A percentile compares a stretch with the other conserved stretches of the same genome.
Evolutionary conservation across 2,329 filamentous ascomycete genomes (phyloP).

Genomic region (Colletotrichum sp.): DNA sequence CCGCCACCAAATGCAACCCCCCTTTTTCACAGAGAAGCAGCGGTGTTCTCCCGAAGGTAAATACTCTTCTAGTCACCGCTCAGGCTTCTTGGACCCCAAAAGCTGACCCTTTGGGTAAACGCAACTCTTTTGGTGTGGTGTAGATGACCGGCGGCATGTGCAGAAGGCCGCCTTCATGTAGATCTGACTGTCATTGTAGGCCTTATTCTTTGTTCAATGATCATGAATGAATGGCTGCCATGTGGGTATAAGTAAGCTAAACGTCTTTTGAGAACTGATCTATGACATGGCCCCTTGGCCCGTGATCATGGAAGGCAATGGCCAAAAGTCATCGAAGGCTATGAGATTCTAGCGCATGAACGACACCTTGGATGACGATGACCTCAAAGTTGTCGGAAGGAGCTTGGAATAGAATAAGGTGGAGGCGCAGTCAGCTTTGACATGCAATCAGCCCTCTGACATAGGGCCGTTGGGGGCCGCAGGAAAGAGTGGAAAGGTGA

Average conservation of each 20-base stretch:
- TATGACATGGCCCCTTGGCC: background rate
- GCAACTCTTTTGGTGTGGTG: background rate
- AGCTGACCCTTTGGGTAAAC: background rate
- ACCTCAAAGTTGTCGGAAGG: background rate
- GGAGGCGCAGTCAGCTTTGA: background rate
- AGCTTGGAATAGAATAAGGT: constrained; percentile 8
- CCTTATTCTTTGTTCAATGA: background rate
- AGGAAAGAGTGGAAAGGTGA: background rate
- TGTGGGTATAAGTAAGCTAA: background rate
- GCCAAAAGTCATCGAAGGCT: background rate
- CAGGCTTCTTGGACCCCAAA: background rate
- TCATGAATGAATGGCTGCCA: background rate
- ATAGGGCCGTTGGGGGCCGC: background rate
- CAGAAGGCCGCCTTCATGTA: background rate
- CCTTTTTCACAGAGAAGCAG: background rate
- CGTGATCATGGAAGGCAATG: background rate
- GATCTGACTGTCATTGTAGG: background rate
- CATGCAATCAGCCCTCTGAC: constrained; percentile 2
- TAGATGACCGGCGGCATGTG: background rate
- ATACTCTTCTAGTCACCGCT: background rate
- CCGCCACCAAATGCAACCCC: background rate
- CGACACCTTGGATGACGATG: background rate
- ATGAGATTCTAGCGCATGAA: background rate
- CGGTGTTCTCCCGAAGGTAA: background rate
- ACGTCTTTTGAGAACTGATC: background rate